These are phyloP conservation scores for Cyclostephanos invisitatus DNA, from an alignment of 108 stramenopile species.

Conservation along the genomic window DNA sequence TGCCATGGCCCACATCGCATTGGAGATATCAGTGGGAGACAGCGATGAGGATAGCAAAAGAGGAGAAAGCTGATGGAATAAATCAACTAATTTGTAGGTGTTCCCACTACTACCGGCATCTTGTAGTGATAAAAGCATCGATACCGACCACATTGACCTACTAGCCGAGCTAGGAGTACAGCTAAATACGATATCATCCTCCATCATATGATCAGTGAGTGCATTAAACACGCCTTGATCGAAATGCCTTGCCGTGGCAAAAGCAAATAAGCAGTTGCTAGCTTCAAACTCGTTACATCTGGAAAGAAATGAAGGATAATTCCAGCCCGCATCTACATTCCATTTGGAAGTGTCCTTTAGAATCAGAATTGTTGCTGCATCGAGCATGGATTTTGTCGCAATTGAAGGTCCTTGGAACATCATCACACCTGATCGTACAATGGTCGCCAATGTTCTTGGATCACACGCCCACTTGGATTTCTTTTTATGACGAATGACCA, in stretches of 20 bases:
- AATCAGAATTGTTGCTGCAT: slow-evolving; percentile 50
- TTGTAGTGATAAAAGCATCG: slow-evolving; percentile 30
- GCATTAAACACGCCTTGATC: slow-evolving; percentile 48
- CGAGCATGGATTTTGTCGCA: slow-evolving; percentile 46
- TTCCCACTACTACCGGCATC: slow-evolving; percentile 1
- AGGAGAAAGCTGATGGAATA: slow-evolving; percentile 48
- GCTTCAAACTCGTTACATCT: slow-evolving; percentile 51
- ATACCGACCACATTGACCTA: slow-evolving; percentile 62
- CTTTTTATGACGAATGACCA: slow-evolving; percentile 27
- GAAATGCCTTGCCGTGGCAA: slow-evolving; percentile 42
- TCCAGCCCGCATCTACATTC: neutral
- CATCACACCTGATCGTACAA: slow-evolving; percentile 55
- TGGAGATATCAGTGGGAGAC: slow-evolving; percentile 53
- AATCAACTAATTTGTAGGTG: slow-evolving; percentile 37
- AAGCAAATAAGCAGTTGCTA: slow-evolving; percentile 60
- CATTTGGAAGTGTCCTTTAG: slow-evolving; percentile 22
- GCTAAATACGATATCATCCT: slow-evolving; percentile 42
- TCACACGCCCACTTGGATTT: slow-evolving; percentile 22
- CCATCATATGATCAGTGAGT: slow-evolving; percentile 48
- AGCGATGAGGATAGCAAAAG: slow-evolving; percentile 55
- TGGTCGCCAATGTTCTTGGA: slow-evolving; percentile 34
- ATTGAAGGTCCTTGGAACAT: slow-evolving; percentile 34
- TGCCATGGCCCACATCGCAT: slow-evolving; percentile 72
- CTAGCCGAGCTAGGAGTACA: slow-evolving; percentile 62
- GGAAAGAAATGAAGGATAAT: slow-evolving; percentile 29